A percentile compares a stretch with the other conserved stretches of the same genome.
Conservation (phyloP, 1,284 basidiomycete genomes). For the Earliella scabrosa region DNA sequence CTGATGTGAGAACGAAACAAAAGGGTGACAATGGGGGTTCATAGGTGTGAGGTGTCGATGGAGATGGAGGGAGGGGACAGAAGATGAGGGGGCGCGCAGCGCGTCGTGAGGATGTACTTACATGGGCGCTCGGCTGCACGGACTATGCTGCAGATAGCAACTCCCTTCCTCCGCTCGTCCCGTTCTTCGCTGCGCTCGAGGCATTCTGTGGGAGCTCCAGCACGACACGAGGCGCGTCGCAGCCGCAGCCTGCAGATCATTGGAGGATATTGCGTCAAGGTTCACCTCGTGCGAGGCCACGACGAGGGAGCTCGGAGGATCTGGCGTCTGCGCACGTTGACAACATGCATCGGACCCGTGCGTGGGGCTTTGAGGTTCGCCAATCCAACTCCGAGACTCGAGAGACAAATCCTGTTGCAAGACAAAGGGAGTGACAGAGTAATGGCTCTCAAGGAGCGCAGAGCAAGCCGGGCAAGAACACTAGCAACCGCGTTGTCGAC, state of each 20-base stretch:
- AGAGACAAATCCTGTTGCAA: too few relatives aligned
- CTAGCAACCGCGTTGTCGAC: too few relatives aligned
- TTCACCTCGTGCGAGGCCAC: too few relatives aligned
- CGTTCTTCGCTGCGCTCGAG: not conserved
- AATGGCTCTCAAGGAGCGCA: too few relatives aligned
- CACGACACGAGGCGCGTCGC: not conserved
- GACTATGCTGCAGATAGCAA: slow-evolving; percentile 8
- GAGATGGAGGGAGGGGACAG: not conserved
- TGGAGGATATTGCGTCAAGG: too few relatives aligned
- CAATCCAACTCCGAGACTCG: too few relatives aligned
- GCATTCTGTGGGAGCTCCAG: not conserved
- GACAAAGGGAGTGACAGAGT: too few relatives aligned
- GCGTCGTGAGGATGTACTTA: not conserved
- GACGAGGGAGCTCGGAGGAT: too few relatives aligned
- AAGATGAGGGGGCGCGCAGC: not conserved
- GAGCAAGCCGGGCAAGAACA: too few relatives aligned
- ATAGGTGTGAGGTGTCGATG: not conserved
- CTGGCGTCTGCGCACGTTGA: too few relatives aligned
- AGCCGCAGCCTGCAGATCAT: not conserved
- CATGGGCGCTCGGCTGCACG: slow-evolving; percentile 5
- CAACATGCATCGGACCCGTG: too few relatives aligned
- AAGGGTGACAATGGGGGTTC: not conserved
- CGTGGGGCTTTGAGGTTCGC: too few relatives aligned
- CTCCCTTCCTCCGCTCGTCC: slow-evolving; percentile 7
- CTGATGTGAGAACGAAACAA: not conserved